Percentiles rank a stretch among this genome's conserved stretches.
These are phyloP conservation scores for Termitomyces heimii DNA, from an alignment of 768 basidiomycete genomes.

Conservation along the genomic window DNA sequence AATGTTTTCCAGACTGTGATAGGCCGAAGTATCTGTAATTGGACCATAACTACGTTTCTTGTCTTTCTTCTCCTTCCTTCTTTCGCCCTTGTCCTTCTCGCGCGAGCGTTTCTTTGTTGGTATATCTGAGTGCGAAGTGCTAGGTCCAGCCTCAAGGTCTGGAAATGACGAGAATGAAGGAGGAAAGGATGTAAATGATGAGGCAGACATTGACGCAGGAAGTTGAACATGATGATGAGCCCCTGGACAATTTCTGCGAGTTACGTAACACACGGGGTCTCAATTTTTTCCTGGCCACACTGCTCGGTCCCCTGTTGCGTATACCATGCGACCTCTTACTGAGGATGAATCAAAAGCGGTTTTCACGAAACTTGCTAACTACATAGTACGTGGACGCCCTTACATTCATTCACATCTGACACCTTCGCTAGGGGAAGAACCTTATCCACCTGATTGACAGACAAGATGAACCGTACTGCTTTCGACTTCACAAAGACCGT, in stretches of 20 bases:
- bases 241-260: background rate
- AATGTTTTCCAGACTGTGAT: background rate
- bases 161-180: slow-evolving; percentile 71
- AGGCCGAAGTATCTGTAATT: slow-evolving; percentile 12
- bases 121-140: slow-evolving; percentile 17
- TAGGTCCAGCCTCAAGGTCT: slow-evolving; percentile 44
- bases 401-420: background rate
- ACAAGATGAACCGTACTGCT: slow-evolving; percentile 92
- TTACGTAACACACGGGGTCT: slow-evolving; percentile 10
- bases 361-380: slow-evolving; percentile 96
- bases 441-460: slow-evolving; percentile 93
- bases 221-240: background rate
- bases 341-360: slow-evolving; percentile 96
- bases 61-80: slow-evolving; percentile 17
- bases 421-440: slow-evolving; percentile 75
- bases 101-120: slow-evolving; percentile 12
- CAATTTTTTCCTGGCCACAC: slow-evolving; percentile 3
- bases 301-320: background rate
- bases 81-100: slow-evolving; percentile 21
- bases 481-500: slow-evolving; percentile 89
- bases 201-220: slow-evolving; percentile 34
- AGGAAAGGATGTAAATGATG: slow-evolving; percentile 58
- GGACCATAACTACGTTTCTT: slow-evolving; percentile 23
- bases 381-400: slow-evolving; percentile 58
- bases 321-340: slow-evolving; percentile 85